Base-by-base conservation (phyloP, 768 basidiomycete genomes). In the Boletus sensibilis region DNA sequence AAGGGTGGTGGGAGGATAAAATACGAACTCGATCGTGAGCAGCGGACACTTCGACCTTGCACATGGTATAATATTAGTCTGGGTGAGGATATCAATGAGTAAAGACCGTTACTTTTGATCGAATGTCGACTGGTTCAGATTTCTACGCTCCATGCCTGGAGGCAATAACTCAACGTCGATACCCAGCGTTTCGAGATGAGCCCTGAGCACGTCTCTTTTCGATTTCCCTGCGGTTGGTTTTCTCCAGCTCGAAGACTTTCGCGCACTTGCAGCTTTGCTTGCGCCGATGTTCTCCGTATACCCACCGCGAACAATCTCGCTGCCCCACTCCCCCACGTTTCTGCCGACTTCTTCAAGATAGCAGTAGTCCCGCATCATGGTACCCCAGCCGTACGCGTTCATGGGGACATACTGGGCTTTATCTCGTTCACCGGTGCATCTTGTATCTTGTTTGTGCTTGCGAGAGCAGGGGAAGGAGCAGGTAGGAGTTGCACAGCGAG, bases 281-380 rank as follows among this genome's bases (percentile, higher is more conserved):
- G 60, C 48, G 43, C 58, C 50, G 56, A 47, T 49, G 51, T 60
- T 65, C 47, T 65, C 57, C 64, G 62, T 60, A 71, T 82, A 84
- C 40, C 87, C 81, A 54, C 90, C 82, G 50, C 77, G 76, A 59
- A 79, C 79, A 57, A 92, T 88, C 64, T 91, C 82, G 63, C 74
- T 70, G 0, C 88, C 92, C 86, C 88, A 90, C 13, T 82, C 84
- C 21, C 78, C 76, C n/a, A 88, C 85, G 62, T 81, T 85, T 60
- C 94, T 74, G 21, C 89, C 84, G 31, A 93, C 72, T 18, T 92
- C 90, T 73, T 97, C 94, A 61, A 97, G 76, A 68, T 86, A 94
- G 40, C 79, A 78, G 69, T 94, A 97, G 73, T 97, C 94, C 63
- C 87, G 82, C 86, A 93, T 89, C 86, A 96, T 87, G 27, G 82